Percentiles rank a stretch among this genome's conserved stretches.
These are phyloP conservation scores for Microbotryum intermedium DNA, from an alignment of 1,284 basidiomycete genomes.

Conservation along the genomic window DNA sequence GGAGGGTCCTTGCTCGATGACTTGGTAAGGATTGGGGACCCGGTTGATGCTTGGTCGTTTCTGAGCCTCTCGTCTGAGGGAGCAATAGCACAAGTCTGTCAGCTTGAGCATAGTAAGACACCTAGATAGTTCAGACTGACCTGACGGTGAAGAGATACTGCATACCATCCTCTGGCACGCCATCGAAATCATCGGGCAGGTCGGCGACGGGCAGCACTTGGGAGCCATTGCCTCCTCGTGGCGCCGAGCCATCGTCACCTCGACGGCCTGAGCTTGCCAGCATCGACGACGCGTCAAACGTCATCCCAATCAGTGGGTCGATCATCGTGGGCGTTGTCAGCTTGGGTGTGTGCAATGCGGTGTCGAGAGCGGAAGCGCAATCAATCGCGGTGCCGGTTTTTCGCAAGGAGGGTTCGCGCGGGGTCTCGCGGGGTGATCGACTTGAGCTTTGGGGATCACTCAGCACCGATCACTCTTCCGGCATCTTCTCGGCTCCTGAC, in stretches of 20 bases:
- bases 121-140: slow-evolving; percentile 1
- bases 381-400: too few species aligned
- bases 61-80: slow-evolving; percentile 22
- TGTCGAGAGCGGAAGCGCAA: too few species aligned
- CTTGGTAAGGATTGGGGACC: slow-evolving; percentile 25
- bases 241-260: slow-evolving; percentile 15
- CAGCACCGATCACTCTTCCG: too few species aligned
- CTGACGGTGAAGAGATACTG: slow-evolving; percentile 51
- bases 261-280: not conserved
- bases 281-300: slow-evolving; percentile 9
- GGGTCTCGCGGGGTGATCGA: too few species aligned
- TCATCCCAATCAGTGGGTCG: slow-evolving; percentile 19
- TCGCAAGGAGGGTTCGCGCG: too few species aligned
- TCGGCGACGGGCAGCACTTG: slow-evolving; percentile 33
- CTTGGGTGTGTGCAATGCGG: not conserved
- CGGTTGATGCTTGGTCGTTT: slow-evolving; percentile 13
- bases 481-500: too few species aligned
- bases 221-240: slow-evolving; percentile 30
- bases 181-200: slow-evolving; percentile 45
- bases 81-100: not conserved
- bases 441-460: too few species aligned
- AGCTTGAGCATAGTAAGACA: fast-evolving
- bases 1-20: not conserved
- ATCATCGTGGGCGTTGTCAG: not conserved
- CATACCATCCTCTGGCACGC: slow-evolving; percentile 52